Evolutionary conservation across 1,139 yeast genomes (phyloP).

Genomic region (Zhuliangozyma blackwelliae): DNA sequence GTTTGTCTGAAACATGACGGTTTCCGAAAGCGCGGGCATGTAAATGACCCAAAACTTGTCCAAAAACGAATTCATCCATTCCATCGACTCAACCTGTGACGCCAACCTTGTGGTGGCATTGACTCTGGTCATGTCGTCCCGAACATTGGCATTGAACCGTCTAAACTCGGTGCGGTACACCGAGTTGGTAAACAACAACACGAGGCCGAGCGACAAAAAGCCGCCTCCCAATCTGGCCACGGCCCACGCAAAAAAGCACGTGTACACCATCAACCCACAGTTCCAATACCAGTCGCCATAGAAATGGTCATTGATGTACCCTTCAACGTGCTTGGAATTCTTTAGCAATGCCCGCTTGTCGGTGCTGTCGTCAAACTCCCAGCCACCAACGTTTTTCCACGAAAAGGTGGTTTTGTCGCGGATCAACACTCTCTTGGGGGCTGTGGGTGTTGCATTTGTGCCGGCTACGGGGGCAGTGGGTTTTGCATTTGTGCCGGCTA

Average conservation of each 20-base stretch:
- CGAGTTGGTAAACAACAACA: slow-evolving; percentile 57
- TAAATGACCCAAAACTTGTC: slow-evolving; percentile 82
- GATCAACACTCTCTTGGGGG: slow-evolving; percentile 18
- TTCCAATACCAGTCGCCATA: slow-evolving; percentile 74
- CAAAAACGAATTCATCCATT: slow-evolving; percentile 73
- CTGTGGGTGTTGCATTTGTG: too few relatives aligned
- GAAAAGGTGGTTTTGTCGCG: slow-evolving; percentile 34
- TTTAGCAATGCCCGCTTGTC: slow-evolving; percentile 27
- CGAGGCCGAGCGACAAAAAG: slow-evolving; percentile 51
- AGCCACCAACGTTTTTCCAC: slow-evolving; percentile 41
- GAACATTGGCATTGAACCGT: slow-evolving; percentile 64
- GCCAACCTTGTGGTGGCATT: slow-evolving; percentile 58
- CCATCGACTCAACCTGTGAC: slow-evolving; percentile 64
- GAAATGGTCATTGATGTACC: slow-evolving; percentile 64
- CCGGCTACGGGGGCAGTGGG: slow-evolving; percentile 1
- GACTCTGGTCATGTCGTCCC: slow-evolving; percentile 69
- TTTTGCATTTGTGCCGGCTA: too few relatives aligned
- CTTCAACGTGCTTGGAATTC: slow-evolving; percentile 35
- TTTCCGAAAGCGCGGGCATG: slow-evolving; percentile 81
- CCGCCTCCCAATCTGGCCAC: slow-evolving; percentile 57
- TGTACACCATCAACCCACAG: slow-evolving; percentile 57
- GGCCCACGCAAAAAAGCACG: slow-evolving; percentile 69
- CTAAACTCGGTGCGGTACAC: slow-evolving; percentile 68
- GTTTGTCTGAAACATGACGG: slow-evolving; percentile 64
- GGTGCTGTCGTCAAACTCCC: slow-evolving; percentile 22